phyloP scores from a whole-genome alignment of 2,329 filamentous ascomycete genomes.

The Cordyceps cicadae region DNA sequence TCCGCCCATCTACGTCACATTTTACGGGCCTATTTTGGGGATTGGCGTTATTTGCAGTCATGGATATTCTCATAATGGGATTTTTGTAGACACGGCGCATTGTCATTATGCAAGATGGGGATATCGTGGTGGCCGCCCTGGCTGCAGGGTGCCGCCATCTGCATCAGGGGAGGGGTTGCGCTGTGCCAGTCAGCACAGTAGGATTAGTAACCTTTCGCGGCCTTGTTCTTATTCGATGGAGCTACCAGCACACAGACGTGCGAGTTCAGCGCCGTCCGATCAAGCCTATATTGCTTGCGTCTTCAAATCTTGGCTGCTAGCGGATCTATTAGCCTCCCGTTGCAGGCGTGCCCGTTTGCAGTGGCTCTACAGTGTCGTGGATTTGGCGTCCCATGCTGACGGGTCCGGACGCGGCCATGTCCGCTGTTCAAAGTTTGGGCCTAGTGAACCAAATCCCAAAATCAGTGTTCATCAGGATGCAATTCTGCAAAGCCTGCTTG shows the following conservation, averaged over 20 bases:
- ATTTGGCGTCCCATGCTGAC: background rate
- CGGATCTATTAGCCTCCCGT: background rate
- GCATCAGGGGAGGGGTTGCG: background rate
- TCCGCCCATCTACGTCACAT: conserved; percentile 6
- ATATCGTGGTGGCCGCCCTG: background rate
- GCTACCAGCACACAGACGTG: background rate
- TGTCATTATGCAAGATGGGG: background rate
- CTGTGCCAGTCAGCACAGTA: background rate
- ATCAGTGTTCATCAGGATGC: too few species aligned
- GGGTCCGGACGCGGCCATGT: background rate
- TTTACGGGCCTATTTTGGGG: background rate
- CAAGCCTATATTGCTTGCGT: too few species aligned
- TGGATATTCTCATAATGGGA: background rate
- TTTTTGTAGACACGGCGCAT: background rate
- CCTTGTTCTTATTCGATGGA: conserved; percentile 7
- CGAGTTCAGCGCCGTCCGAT: too few species aligned
- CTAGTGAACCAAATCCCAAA: too few species aligned
- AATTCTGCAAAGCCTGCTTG: too few species aligned
- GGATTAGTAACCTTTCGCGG: background rate
- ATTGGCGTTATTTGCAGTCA: background rate
- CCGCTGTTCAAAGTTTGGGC: background rate
- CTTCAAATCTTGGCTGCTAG: background rate
- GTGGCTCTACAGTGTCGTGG: background rate
- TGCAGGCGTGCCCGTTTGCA: too few species aligned
- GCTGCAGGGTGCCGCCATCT: background rate